phyloP scores from a whole-genome alignment of 2,329 filamentous ascomycete species.

The Macrophomina tecta region DNA sequence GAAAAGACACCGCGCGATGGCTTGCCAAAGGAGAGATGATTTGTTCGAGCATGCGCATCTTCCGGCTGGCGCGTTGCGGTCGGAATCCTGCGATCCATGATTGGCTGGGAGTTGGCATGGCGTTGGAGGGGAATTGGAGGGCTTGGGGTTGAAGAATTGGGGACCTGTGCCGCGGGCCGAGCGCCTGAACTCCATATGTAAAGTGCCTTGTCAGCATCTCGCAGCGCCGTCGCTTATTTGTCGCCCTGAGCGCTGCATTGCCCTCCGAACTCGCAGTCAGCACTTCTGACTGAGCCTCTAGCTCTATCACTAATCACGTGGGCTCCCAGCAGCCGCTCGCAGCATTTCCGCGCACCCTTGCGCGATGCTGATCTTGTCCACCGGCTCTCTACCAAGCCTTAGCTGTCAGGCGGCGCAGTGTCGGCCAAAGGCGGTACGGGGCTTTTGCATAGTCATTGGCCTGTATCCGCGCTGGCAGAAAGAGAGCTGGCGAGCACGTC shows the following conservation, averaged over 20 bases:
- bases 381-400: conserved; percentile 15
- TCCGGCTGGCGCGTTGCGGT: neutral
- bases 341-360: conserved; percentile 8
- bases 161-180: neutral
- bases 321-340: neutral
- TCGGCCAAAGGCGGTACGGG: conserved; percentile 4
- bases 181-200: too few relatives aligned
- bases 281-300: neutral
- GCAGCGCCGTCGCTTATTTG: neutral
- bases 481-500: conserved; percentile 12
- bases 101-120: neutral
- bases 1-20: neutral
- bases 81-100: neutral
- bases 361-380: conserved; percentile 22
- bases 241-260: neutral
- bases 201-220: neutral
- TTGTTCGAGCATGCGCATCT: neutral
- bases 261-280: neutral
- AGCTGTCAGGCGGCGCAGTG: conserved; percentile 3
- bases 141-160: neutral
- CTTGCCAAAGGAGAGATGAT: neutral
- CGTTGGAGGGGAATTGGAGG: neutral
- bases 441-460: neutral
- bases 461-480: neutral
- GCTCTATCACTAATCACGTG: neutral